Evolutionary conservation across 805 yeast species (phyloP), one percentile per base, ranked within the genome.

Genomic region (Wickerhamiella domercqiae): DNA sequence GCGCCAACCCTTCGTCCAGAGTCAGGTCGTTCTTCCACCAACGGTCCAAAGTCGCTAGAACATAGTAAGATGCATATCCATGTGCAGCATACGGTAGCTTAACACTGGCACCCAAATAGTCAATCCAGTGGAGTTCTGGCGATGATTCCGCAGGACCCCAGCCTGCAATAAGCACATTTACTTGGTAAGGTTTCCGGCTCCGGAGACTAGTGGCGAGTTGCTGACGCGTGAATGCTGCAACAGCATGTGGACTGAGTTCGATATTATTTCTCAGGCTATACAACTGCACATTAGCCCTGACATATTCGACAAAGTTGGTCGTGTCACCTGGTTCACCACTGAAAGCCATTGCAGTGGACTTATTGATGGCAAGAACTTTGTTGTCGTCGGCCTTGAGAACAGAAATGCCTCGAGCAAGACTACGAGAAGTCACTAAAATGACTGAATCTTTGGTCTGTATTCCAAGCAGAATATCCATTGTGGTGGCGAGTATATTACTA

Each of bases 301-400:
- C 73, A 53, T 76, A 82, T 55, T 90, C 97, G 26, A 95, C 93
- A 62, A 90, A 90, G 56, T 86, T 90, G 5, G 78, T 83, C 5
- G 96, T 81, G 56, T 90, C 98, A 44, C 98, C 98, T 3, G 95
- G 70, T 57, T 90, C 98, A 40, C 98, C 98, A 1, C 93, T 78
- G 62, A 63, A 86, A 31, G 96, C 94, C 64, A 90, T 68, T 48
- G 86, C 63, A 38, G 80, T 71, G 55, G 78, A 87, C 28, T 74
- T 68, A 48, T 81, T 81, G 50, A 87, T 66, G 21, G 58, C 60
- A 47, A 86, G 63, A 7, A 93, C 81, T 62, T 83, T 83, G 59
- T 78, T 84, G 58, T 83, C 95, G 35, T 69, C 66, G 37, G 71
- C 74, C 53, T 81, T 81, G 47, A 83, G 61, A 36, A 83, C 70